Conservation (phyloP, 441 rosid species). For the Gossypium schwendimanii region DNA sequence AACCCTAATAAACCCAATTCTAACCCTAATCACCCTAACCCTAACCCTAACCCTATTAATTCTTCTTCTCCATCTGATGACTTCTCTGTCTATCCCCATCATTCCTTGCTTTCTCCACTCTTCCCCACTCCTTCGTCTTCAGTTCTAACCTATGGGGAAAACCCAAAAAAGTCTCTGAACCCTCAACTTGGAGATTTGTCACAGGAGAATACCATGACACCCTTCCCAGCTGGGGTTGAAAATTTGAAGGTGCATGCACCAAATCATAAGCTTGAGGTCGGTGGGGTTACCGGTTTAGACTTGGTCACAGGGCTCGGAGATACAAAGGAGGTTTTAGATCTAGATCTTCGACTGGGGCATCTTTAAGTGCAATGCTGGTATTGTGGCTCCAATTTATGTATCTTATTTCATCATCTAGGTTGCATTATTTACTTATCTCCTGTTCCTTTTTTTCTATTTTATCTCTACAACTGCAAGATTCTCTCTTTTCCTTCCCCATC, state of each 20-base stretch:
- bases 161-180: conserved; percentile 16
- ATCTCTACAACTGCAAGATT: neutral
- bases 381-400: neutral
- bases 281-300: conserved; percentile 46
- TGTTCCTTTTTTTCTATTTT: neutral
- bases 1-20: conserved; percentile 47
- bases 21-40: conserved; percentile 48
- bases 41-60: conserved; percentile 37
- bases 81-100: conserved; percentile 1
- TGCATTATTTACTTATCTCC: neutral
- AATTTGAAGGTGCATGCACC: conserved; percentile 6
- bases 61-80: conserved; percentile 28
- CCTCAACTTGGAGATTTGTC: conserved; percentile 12
- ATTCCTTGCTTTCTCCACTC: conserved; percentile 15
- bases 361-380: conserved; percentile 22
- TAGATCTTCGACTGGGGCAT: conserved; percentile 82
- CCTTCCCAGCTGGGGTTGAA: neutral
- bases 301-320: conserved; percentile 52
- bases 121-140: conserved; percentile 21
- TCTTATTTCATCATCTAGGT: neutral
- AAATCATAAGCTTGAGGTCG: conserved; percentile 29
- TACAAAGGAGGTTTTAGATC: conserved; percentile 56
- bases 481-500: neutral
- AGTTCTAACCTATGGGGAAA: conserved; percentile 25
- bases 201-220: conserved; percentile 16